Conservation (phyloP, 2,329 filamentous ascomycete genomes). For the Fusarium avenaceum region DNA sequence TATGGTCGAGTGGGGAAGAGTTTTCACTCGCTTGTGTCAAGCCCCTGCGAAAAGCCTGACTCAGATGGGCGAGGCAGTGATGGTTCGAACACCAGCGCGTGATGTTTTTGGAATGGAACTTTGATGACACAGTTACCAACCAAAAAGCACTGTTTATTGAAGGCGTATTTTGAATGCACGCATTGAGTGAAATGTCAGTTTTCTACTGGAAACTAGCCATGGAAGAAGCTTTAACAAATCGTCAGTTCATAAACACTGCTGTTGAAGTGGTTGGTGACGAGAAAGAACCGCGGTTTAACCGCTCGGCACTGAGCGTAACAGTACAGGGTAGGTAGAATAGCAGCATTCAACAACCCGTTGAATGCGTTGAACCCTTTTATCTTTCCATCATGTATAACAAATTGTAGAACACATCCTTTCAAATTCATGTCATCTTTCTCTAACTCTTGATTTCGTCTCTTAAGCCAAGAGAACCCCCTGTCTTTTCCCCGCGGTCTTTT, state of each 20-base stretch:
- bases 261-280: constrained; percentile 31
- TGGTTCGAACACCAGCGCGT: constrained; percentile 46
- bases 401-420: too few species aligned
- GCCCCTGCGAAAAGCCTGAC: constrained; percentile 30
- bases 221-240: not conserved
- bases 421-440: accelerated
- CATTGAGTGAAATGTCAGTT: not conserved
- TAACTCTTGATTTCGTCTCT: accelerated
- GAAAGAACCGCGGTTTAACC: constrained; percentile 23
- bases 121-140: not conserved
- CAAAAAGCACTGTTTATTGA: not conserved
- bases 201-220: not conserved
- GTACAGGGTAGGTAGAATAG: not conserved
- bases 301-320: not conserved
- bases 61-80: constrained; percentile 42
- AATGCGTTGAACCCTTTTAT: too few species aligned
- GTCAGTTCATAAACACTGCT: not conserved
- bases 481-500: too few species aligned
- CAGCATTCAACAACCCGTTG: not conserved
- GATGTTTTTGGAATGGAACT: constrained; percentile 31
- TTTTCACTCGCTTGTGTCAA: constrained; percentile 26
- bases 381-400: too few species aligned
- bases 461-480: too few species aligned
- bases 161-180: not conserved
- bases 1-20: constrained; percentile 53